Percentiles rank a stretch among this genome's conserved stretches.
phyloP scores from a whole-genome alignment of 2,329 filamentous ascomycete genomes.

The Neonectria coccinea region DNA sequence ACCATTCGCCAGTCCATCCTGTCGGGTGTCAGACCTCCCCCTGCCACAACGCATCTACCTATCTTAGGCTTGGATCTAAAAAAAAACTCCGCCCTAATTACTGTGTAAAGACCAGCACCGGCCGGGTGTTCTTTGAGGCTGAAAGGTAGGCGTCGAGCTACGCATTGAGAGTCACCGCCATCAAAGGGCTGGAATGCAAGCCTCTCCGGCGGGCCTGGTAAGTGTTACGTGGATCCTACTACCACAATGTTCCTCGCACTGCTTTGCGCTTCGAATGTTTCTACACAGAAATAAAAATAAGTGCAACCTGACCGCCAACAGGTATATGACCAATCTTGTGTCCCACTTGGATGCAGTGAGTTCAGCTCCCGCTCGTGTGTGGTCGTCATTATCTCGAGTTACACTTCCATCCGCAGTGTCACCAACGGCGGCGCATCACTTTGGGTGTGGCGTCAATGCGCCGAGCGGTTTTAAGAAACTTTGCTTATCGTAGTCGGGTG shows the following conservation, averaged over 20 bases:
- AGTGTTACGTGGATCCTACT: not conserved
- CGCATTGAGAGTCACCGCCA: not conserved
- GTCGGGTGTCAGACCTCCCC: not conserved
- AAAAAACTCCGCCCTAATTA: constrained; percentile 9
- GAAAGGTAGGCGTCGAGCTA: not conserved
- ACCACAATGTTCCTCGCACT: not conserved
- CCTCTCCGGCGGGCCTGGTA: not conserved
- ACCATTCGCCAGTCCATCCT: constrained; percentile 9
- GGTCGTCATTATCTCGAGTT: not conserved
- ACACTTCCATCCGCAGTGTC: not conserved
- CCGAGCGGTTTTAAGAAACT: too few species aligned
- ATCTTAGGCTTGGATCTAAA: not conserved
- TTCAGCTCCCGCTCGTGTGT: not conserved
- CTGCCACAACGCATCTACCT: constrained; percentile 2
- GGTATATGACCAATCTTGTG: not conserved
- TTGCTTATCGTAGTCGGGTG: not conserved
- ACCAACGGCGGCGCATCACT: not conserved
- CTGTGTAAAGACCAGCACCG: not conserved
- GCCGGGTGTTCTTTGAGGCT: constrained; percentile 1
- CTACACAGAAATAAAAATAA: not conserved
- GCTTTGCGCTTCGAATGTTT: too few species aligned
- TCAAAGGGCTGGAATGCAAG: constrained; percentile 4
- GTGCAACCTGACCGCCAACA: not conserved
- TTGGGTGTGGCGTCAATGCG: constrained; percentile 11
- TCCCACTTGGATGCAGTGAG: not conserved